Evolutionary conservation across 1,284 basidiomycete genomes (phyloP).

Genomic region (Cutaneotrichosporon daszewskae): DNA sequence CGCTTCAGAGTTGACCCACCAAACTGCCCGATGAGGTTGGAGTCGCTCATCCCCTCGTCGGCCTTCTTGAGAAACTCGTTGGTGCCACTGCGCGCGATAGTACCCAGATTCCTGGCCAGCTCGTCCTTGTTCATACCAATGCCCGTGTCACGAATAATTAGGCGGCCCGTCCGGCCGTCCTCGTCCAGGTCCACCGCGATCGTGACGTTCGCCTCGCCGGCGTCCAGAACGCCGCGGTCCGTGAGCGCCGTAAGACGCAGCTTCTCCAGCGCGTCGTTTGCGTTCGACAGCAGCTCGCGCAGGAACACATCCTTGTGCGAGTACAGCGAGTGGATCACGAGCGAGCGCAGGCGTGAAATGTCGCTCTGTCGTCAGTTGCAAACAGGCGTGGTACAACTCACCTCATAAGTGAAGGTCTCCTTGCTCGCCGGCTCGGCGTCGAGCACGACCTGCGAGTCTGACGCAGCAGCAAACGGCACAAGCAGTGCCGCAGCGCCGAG

Average conservation of each 20-base stretch:
- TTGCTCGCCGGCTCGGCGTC: conserved; percentile 60
- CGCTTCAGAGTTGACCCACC: conserved; percentile 47
- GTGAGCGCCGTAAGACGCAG: conserved; percentile 74
- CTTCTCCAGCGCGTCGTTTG: conserved; percentile 92
- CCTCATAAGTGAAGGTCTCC: conserved; percentile 61
- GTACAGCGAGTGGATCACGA: conserved; percentile 68
- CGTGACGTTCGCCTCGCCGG: conserved; percentile 70
- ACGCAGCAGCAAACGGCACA: conserved; percentile 52
- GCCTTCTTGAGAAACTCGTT: conserved; percentile 83
- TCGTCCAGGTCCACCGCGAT: conserved; percentile 67
- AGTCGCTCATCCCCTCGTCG: conserved; percentile 45
- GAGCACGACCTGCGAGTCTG: conserved; percentile 31
- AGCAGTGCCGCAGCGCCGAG: conserved; percentile 45
- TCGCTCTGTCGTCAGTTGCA: conserved; percentile 64
- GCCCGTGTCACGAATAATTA: conserved; percentile 82
- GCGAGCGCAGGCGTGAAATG: conserved; percentile 79
- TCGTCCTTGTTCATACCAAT: conserved; percentile 90
- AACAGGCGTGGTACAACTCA: conserved; percentile 38
- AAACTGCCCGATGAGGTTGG: conserved; percentile 87
- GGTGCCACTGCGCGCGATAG: conserved; percentile 88
- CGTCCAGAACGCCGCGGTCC: conserved; percentile 64
- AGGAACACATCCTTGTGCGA: conserved; percentile 77
- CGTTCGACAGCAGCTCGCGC: conserved; percentile 86
- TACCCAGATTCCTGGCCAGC: conserved; percentile 65
- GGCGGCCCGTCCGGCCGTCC: conserved; percentile 61